Evolutionary conservation across 306 rosid species (phyloP), one percentile per base, ranked within the genome.

Genomic region (Leucaena leucocephala): DNA sequence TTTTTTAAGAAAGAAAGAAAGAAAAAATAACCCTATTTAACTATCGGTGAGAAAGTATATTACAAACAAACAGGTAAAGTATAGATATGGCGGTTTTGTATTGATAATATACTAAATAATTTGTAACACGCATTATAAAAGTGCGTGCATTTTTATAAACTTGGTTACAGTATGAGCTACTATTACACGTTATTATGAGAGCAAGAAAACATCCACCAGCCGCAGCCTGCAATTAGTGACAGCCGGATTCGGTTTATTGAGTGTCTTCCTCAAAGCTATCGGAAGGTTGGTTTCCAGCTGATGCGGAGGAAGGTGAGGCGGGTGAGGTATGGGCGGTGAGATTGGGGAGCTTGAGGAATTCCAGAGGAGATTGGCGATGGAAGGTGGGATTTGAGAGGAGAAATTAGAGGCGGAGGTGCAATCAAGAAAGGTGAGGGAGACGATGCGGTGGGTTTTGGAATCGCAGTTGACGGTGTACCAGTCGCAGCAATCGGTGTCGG

Each of bases 341-440:
- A 4, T 90, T 87, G 14, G 91, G 77, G 6, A 79, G 90, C 71
- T 91, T 90, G 82, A 82, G 98, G 46, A 94, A 76, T 3, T 66
- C 79, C 7, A 91, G 92, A 65, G 95, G 35, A 91, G 94, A 78
- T 91, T 87, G 12, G 93, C 98, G 0, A 93, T 87, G 0, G 84
- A 72, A 12, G 92, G 82, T 0, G 98, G 98, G 72, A 91, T 93
- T 22, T 35, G 88, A 4, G 88, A 92, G 0, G 92, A 77, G 45
- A 90, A 68, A 5, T 78, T 42, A 8, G 82, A 70, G 2, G 79
- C 89, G 6, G 90, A 10, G 7, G 77, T 76, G 5, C 84, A 76
- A 22, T 83, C 71, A 7, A 84, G 8, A 12, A 94, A 42, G 40
- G 85, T 34, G 33, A 91, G 90, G 61, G 90, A 75, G 39, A 62